Percentiles rank a stretch among this genome's conserved stretches.
phyloP scores from a whole-genome alignment of 1,284 basidiomycete species.

The Ganoderma boninense region DNA sequence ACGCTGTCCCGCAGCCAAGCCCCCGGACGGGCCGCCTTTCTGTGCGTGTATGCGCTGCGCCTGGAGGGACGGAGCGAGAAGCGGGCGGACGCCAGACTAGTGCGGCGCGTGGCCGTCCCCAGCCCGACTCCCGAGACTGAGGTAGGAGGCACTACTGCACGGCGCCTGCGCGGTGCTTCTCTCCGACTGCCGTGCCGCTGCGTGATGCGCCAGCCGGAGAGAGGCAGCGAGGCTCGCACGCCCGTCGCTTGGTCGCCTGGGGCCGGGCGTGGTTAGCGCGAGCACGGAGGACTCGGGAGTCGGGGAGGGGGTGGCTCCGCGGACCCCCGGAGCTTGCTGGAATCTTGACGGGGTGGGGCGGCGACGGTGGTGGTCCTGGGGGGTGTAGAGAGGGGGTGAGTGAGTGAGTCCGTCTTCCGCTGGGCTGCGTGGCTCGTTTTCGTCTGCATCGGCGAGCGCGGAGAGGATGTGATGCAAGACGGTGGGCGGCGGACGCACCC shows the following conservation, averaged over 20 bases:
- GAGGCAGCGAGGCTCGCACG: too few species aligned
- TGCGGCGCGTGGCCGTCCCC: slow-evolving; percentile 2
- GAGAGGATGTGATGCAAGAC: neutral
- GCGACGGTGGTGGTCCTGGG: too few species aligned
- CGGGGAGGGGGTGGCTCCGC: too few species aligned
- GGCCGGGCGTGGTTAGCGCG: slow-evolving; percentile 6
- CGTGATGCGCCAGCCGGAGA: slow-evolving; percentile 3
- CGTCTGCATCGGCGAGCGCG: too few species aligned
- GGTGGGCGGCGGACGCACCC: neutral
- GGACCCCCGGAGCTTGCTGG: too few species aligned
- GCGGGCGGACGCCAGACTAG: neutral
- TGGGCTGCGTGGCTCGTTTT: too few species aligned
- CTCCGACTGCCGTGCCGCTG: neutral
- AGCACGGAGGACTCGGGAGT: too few species aligned
- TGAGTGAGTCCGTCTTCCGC: too few species aligned
- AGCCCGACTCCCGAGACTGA: neutral
- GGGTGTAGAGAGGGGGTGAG: too few species aligned
- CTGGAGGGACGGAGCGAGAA: neutral
- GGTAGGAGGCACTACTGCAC: neutral
- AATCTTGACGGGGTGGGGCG: too few species aligned
- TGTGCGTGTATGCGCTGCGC: neutral
- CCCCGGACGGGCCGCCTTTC: too few species aligned
- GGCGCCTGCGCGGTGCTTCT: slow-evolving; percentile 2
- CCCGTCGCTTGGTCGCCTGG: too few species aligned
- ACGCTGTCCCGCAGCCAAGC: neutral